Evolutionary conservation across 2,329 filamentous ascomycete species (phyloP).

Genomic region (Fusarium longipes): DNA sequence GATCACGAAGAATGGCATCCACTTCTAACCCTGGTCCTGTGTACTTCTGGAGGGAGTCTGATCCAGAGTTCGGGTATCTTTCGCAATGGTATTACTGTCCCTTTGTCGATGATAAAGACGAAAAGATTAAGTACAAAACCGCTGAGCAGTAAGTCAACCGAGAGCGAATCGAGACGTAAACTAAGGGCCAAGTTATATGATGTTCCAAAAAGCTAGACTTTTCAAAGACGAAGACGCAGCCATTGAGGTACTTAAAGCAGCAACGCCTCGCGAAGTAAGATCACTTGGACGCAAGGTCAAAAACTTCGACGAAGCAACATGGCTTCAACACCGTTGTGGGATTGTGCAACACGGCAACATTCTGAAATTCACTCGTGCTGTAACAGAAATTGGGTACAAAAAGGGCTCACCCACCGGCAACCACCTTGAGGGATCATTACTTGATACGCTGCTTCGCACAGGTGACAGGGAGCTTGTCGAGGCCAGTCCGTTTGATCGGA

Average conservation of each 20-base stretch:
- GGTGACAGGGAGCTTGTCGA: constrained; percentile 71
- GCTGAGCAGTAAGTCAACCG: constrained; percentile 60
- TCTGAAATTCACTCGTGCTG: constrained; percentile 67
- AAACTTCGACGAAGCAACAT: constrained; percentile 62
- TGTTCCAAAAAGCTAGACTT: constrained; percentile 64
- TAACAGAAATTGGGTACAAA: constrained; percentile 46
- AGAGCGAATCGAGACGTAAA: neutral
- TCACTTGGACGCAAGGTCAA: constrained; percentile 65
- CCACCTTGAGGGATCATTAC: constrained; percentile 55
- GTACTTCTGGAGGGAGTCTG: constrained; percentile 63
- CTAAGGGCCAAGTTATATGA: constrained; percentile 59
- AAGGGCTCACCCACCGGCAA: constrained; percentile 40
- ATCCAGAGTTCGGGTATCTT: constrained; percentile 64
- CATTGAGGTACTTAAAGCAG: constrained; percentile 60
- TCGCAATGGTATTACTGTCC: constrained; percentile 70
- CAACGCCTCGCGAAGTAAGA: constrained; percentile 61
- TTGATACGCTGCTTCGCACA: constrained; percentile 64
- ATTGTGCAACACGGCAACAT: constrained; percentile 69
- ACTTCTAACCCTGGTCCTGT: constrained; percentile 37
- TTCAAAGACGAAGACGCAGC: constrained; percentile 60
- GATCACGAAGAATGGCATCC: constrained; percentile 19
- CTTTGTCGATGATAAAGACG: constrained; percentile 57
- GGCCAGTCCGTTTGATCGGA: constrained; percentile 67
- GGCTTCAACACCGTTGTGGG: constrained; percentile 61
- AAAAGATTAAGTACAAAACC: constrained; percentile 57